A percentile compares a stretch with the other conserved stretches of the same genome.
These are phyloP conservation scores for Cyclocybe aegerita DNA, from an alignment of 768 basidiomycete species.

Conservation along the genomic window DNA sequence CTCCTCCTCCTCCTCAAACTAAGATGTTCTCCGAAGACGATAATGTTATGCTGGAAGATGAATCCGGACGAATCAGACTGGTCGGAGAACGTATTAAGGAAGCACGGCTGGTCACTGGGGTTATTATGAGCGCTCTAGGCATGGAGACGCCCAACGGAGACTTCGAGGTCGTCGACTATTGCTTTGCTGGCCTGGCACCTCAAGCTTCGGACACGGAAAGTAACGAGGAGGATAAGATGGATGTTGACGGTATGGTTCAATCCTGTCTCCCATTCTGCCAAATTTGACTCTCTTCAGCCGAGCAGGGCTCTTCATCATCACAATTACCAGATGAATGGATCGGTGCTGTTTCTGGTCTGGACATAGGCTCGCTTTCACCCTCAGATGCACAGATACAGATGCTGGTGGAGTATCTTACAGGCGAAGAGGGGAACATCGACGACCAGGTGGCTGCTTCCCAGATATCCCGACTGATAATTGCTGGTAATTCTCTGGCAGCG, in stretches of 20 bases:
- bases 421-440: constrained; percentile 72
- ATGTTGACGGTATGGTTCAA: constrained; percentile 60
- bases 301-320: constrained; percentile 3
- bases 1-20: constrained; percentile 70
- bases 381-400: constrained; percentile 78
- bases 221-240: constrained; percentile 51
- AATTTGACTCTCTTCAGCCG: constrained; percentile 1
- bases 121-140: constrained; percentile 88
- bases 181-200: constrained; percentile 81
- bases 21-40: constrained; percentile 83
- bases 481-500: constrained; percentile 83
- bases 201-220: constrained; percentile 38
- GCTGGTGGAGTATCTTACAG: constrained; percentile 86
- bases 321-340: constrained; percentile 67
- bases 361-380: constrained; percentile 62
- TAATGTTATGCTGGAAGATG: constrained; percentile 89
- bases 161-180: constrained; percentile 91
- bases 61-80: constrained; percentile 87
- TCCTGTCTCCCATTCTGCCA: constrained; percentile 3
- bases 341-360: constrained; percentile 82
- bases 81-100: constrained; percentile 71
- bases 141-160: constrained; percentile 88
- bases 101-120: constrained; percentile 80
- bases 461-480: constrained; percentile 84
- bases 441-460: constrained; percentile 66